Evolutionary conservation across 768 basidiomycete genomes (phyloP).

Genomic region (Calocybe gangraenosa): DNA sequence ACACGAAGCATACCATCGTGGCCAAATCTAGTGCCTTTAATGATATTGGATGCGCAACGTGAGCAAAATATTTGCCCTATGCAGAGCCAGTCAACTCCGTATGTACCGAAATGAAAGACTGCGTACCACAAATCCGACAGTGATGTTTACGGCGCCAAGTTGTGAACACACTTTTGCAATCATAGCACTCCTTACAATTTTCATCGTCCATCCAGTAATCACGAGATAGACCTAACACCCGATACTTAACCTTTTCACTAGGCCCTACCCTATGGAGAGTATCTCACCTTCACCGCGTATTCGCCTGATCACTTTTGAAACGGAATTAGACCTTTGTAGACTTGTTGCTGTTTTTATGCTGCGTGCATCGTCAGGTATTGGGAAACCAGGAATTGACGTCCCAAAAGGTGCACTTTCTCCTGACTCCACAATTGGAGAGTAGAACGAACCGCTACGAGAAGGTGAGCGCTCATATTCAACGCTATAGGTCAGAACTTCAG

Average conservation of each 20-base stretch:
- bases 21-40: slow-evolving; percentile 90
- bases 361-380: slow-evolving; percentile 86
- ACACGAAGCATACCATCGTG: slow-evolving; percentile 94
- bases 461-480: slow-evolving; percentile 60
- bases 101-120: not conserved
- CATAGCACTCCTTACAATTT: slow-evolving; percentile 92
- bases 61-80: slow-evolving; percentile 96
- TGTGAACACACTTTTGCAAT: slow-evolving; percentile 92
- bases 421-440: slow-evolving; percentile 51
- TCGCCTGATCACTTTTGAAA: slow-evolving; percentile 86
- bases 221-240: slow-evolving; percentile 65
- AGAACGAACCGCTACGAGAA: slow-evolving; percentile 45
- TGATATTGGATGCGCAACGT: slow-evolving; percentile 93
- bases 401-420: slow-evolving; percentile 57
- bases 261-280: slow-evolving; percentile 6
- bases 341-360: slow-evolving; percentile 76
- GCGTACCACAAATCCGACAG: slow-evolving; percentile 90
- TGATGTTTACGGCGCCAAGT: slow-evolving; percentile 96
- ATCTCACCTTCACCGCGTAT: slow-evolving; percentile 81
- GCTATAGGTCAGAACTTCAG: slow-evolving; percentile 69
- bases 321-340: slow-evolving; percentile 72
- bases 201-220: slow-evolving; percentile 99
- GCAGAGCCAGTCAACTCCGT: not conserved
- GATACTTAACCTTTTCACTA: slow-evolving; percentile 6
- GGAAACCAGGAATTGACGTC: slow-evolving; percentile 86